These are phyloP conservation scores for Sherardia arvensis DNA, from an alignment of 257 asterid genomes.

Conservation along the genomic window DNA sequence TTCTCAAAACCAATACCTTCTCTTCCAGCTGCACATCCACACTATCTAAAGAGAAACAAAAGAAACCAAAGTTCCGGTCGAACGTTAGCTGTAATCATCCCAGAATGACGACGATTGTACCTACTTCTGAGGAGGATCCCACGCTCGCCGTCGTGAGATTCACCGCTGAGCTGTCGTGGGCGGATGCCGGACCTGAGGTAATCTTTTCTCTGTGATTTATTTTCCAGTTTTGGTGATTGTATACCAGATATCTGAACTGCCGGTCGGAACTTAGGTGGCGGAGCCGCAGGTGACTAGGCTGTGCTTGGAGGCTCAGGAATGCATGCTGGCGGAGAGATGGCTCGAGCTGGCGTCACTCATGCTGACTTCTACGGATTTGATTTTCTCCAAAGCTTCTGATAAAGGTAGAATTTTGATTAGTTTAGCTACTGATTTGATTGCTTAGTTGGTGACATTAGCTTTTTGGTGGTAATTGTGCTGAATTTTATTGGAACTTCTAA, in stretches of 20 bases:
- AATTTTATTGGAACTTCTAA: background rate
- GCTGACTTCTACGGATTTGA: slow-evolving; percentile 80
- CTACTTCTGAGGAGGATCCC: slow-evolving; percentile 91
- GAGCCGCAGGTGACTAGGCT: slow-evolving; percentile 72
- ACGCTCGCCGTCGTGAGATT: slow-evolving; percentile 68
- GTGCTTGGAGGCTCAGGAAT: slow-evolving; percentile 72
- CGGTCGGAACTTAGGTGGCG: slow-evolving; percentile 48
- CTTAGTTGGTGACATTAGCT: background rate
- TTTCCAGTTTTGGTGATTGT: background rate
- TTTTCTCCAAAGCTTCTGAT: slow-evolving; percentile 81
- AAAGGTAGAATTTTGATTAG: slow-evolving; percentile 40
- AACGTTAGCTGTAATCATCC: background rate
- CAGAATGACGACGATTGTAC: slow-evolving; percentile 76
- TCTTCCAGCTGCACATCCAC: background rate
- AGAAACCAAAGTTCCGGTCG: background rate
- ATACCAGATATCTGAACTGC: background rate
- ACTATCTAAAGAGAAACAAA: background rate
- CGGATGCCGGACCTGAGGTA: slow-evolving; percentile 88
- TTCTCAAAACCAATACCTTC: slow-evolving; percentile 6
- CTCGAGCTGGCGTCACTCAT: slow-evolving; percentile 72
- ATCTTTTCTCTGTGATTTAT: background rate
- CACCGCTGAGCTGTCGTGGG: slow-evolving; percentile 80
- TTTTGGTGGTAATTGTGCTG: background rate
- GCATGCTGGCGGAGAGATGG: slow-evolving; percentile 62
- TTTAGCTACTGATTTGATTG: background rate